Evolutionary conservation across 2,329 filamentous ascomycete genomes (phyloP), one percentile per base, ranked within the genome.

Genomic region (Cladorrhinum sp.): DNA sequence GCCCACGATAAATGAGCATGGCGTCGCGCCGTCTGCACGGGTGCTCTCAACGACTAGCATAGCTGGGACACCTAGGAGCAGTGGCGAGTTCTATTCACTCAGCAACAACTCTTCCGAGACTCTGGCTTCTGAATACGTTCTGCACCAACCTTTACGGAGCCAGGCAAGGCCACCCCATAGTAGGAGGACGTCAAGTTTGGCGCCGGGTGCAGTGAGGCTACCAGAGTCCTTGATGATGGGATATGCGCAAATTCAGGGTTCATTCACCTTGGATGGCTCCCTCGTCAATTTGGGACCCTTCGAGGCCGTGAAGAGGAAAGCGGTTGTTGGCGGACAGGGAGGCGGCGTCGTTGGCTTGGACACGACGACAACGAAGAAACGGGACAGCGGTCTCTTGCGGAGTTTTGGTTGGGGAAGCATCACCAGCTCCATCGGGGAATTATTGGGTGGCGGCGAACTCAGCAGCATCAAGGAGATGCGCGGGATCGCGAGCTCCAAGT

Each of bases 41-140:
- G 86, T 96, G 55, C 79, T 96, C 57, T 91, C 92, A 2, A 88
- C 89, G 29, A 88, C 89, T 16, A 96, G 91, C 68, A 80, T 90
- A 65, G 85, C 85, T 57, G 88, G 85, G 3, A 98, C 93, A 25
- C 92, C 92, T 23, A 83, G 95, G 68, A 96, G 91, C 65, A 99
- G 95, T 72, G 90, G 90, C 57, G 95, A 99, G 70, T 96, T 98
- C 69, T 98, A 96, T 74, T 93, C 93, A 1, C 78, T 93, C 72
- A 97, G 93, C 77, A 97, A 98, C 72, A 89, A 96, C 70, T 98
- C 95, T 6, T 91, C 90, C 16, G 95, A 99, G 73, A 99, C 95
- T 2, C 73, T 98, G 52, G 89, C 89, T 10, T 99, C 95, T 0
- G 95, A 98, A 74, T 96, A 96, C 70, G 83, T 89, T 13, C 78